Evolutionary conservation across 2,329 filamentous ascomycete genomes (phyloP), one percentile per base, ranked within the genome.

Genomic region (Ceratocystis ficicola): DNA sequence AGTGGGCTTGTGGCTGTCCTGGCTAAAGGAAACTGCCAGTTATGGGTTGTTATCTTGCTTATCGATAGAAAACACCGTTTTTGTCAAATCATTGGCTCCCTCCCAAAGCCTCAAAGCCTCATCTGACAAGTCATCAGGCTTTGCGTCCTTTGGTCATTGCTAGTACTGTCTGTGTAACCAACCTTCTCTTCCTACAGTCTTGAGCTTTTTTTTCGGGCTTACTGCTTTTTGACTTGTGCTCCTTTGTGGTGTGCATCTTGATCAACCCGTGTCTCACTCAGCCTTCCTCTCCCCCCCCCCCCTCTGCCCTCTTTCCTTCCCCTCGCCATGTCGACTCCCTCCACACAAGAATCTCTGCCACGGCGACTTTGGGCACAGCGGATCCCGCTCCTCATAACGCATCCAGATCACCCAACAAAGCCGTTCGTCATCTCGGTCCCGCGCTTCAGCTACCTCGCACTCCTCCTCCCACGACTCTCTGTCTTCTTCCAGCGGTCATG

Each of bases 391-490:
- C 74, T 78, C 73, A 81, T 85, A 70, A 81, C 78, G 1, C 80
- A 84, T 73, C 73, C 76, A 15, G 75, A 76, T 1, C 74, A 76
- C 28, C 77, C 78, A 52, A 75, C 75, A 68, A 74, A 74, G 61
- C 81, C 81, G 20, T 83, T 83, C 70, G 75, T 84, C 71, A 77
- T 80, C 44, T 77, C 76, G 64, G 75, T 84, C 66, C 81, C 83
- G 60, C 81, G 83, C 70, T 83, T 85, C 73, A 79, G 80, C 74
- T 85, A 85, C 74, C 77, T 85, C 7, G 79, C 83, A 10, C 75
- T 84, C 68, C 76, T 85, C 41, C 76, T 83, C 52, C 82, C 83
- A 28, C 80, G 82, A 32, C 76, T 84, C 60, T 74, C 77, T 0
- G 74, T 78, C 68, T 84, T 79, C 73, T 85, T 83, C 73, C 76